Base-by-base conservation (phyloP, 2,329 filamentous ascomycete genomes). In the Colletotrichum higginsianum region DNA sequence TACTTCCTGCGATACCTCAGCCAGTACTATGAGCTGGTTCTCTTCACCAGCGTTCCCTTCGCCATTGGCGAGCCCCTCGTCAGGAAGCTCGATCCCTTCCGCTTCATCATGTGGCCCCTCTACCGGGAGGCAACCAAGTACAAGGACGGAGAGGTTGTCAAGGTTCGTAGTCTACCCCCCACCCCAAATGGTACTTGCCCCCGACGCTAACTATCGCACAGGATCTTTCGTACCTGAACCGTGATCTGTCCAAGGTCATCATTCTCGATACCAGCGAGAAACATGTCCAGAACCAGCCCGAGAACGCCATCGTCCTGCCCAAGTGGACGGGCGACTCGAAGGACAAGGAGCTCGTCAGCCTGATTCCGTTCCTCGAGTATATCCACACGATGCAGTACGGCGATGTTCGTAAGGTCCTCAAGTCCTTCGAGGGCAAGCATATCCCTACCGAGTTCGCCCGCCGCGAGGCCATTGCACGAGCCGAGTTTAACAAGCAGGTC, bases 331-430 rank as follows among this genome's bases (percentile, higher is more conserved):
- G 96, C 44, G 89, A 97, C 75, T 83, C 91, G 57, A 90, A 91
- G 77, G 96, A 99, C 82, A 94, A 91, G 79, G 94, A 94, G 57
- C 92, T 99, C 13, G 93, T 99, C 26, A 89, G 91, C 4, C 86
- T 98, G 60, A 97, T 99, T 71, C 96, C 96, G 15, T 98, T 99
- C 90, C 91, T 99, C 74, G 96, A 99, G 84, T 98, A 98, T 83
- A 90, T 99, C 75, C 94, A 95, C 75, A 96, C 95, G 23, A 98
- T 98, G 93, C 93, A 95, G 75, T 94, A 94, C 77, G 87, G 91
- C 63, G 96, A 99, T 78, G 93, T 97, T 16, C 93, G 96, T 76
- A 91, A 93, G 77, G 92, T 96, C 4, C 84, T 98, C 80, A 94
- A 93, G 84, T 95, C 93, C 0, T 98, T 97, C 78, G 91, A 98